Percentiles rank a stretch among this genome's conserved stretches.
These are phyloP conservation scores for Apophysomyces trapeziformis DNA, from an alignment of 371 early-diverging fungal genomes.

Conservation along the genomic window DNA sequence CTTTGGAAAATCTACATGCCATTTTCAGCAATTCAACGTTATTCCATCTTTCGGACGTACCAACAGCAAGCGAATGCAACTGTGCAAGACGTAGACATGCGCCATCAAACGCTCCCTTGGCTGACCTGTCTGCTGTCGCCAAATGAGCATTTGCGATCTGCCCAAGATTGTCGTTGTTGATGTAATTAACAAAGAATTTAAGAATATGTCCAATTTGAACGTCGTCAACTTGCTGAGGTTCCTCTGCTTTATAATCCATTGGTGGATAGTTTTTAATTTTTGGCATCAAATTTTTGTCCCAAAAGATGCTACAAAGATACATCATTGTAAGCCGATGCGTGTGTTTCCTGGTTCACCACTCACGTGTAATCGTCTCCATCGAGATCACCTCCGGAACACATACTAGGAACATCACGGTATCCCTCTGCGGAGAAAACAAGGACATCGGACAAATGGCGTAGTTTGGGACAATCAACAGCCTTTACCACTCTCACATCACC, in stretches of 20 bases:
- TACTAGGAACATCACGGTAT: slow-evolving; percentile 71
- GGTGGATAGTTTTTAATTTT: slow-evolving; percentile 43
- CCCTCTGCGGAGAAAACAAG: slow-evolving; percentile 85
- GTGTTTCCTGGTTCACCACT: slow-evolving; percentile 11
- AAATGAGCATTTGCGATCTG: slow-evolving; percentile 78
- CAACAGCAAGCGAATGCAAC: slow-evolving; percentile 62
- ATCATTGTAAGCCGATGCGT: not conserved
- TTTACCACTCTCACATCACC: slow-evolving; percentile 78
- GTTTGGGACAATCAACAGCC: slow-evolving; percentile 64
- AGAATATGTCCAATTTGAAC: slow-evolving; percentile 61
- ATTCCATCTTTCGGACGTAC: slow-evolving; percentile 22
- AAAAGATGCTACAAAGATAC: slow-evolving; percentile 55
- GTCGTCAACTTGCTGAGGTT: slow-evolving; percentile 35
- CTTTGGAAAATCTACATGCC: slow-evolving; percentile 44
- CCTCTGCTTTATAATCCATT: slow-evolving; percentile 63
- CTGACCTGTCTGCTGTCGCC: slow-evolving; percentile 65
- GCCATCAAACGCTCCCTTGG: slow-evolving; percentile 51
- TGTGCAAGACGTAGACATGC: slow-evolving; percentile 69
- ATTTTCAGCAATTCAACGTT: not conserved
- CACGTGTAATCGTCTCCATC: slow-evolving; percentile 83
- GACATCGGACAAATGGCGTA: slow-evolving; percentile 69
- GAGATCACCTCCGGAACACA: slow-evolving; percentile 85
- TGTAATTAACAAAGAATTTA: slow-evolving; percentile 78
- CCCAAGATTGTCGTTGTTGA: slow-evolving; percentile 76
- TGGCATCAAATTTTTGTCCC: slow-evolving; percentile 73